Conservation (phyloP, 129 eudicot genomes). For the Tagetes patula region DNA sequence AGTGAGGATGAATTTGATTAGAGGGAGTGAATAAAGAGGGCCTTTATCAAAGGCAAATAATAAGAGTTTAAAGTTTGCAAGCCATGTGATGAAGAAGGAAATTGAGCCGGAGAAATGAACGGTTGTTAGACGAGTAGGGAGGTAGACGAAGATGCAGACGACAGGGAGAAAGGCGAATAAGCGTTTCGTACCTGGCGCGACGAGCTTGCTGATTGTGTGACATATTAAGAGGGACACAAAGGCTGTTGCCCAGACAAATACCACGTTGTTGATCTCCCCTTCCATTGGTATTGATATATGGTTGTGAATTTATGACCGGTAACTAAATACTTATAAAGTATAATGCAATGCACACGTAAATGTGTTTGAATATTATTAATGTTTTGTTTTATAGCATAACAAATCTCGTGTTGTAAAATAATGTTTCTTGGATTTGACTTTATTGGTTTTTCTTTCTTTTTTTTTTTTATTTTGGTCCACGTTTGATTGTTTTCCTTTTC, state of each 20-base stretch:
- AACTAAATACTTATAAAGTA: too few relatives aligned
- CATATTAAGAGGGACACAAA: constrained; percentile 8
- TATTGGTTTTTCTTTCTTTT: too few relatives aligned
- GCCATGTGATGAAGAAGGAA: constrained; percentile 58
- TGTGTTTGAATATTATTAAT: too few relatives aligned
- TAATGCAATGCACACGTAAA: too few relatives aligned
- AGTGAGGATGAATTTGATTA: constrained; percentile 28
- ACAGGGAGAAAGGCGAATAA: constrained; percentile 24
- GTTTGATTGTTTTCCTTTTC: too few relatives aligned
- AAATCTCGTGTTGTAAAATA: too few relatives aligned
- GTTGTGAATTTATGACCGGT: too few relatives aligned
- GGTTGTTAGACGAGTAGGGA: constrained; percentile 28
- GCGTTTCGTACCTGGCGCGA: constrained; percentile 19
- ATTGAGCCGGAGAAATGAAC: constrained; percentile 41
- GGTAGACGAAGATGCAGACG: constrained; percentile 32
- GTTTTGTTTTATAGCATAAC: too few relatives aligned
- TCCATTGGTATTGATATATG: too few relatives aligned
- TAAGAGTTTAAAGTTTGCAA: constrained; percentile 50
- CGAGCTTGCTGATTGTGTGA: constrained; percentile 21
- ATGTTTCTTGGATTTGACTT: too few relatives aligned
- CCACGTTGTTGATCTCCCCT: too few relatives aligned
- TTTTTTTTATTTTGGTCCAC: too few relatives aligned
- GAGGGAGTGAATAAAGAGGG: constrained; percentile 42
- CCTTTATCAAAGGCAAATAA: constrained; percentile 46
- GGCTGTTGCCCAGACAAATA: constrained; percentile 24